Base-by-base conservation (phyloP, 306 rosid genomes). In the Vachellia collinsii region DNA sequence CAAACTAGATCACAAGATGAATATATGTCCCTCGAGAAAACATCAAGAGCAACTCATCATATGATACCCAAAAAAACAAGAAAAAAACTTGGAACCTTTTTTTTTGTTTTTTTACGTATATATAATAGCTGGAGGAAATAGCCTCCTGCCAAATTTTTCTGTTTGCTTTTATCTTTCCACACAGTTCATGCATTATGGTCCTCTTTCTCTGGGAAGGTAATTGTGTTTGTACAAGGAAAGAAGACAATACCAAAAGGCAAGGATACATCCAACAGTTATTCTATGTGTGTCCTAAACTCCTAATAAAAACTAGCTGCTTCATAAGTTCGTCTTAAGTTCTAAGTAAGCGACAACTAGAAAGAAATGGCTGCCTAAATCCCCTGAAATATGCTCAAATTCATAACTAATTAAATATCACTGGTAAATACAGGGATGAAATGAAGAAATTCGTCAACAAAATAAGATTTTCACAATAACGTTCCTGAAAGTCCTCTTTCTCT, bases 181-280 rank as follows among this genome's bases (percentile, higher is more conserved):
- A 4, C 5, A 17, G 29, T 42, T 41, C 53, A 69, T 20, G 42
- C 38, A 23, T 23, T 23, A 53, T 23, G 11, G 48, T 39, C 12
- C 4, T 22, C 11, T 56, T 37, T 75, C 13, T 5, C 51, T 12
- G 39, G 67, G 46, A 78, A 42, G 80, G 11, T 42, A 75, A 51
- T 25, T 36, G 13, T n/a, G 68, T 61, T 70, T 61, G 42, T 13
- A 51, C 44, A 48, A 79, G 66, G 72, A 51, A 69, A 63, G 37
- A 72, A 37, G 65, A 50, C 38, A 62, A 16, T 46, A 37, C 43
- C 13, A 38, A 74, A 73, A 8, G 50, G 22, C 36, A 58, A 22
- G 66, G 67, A 80, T 39, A 61, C 29, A 74, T 17, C 53, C 41
- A 83, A 13, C 46, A 79, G n/a, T 79, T 47, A 29, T 72, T 75